These are phyloP conservation scores for Fragilaria radians DNA, from an alignment of 108 stramenopile genomes.

Conservation along the genomic window DNA sequence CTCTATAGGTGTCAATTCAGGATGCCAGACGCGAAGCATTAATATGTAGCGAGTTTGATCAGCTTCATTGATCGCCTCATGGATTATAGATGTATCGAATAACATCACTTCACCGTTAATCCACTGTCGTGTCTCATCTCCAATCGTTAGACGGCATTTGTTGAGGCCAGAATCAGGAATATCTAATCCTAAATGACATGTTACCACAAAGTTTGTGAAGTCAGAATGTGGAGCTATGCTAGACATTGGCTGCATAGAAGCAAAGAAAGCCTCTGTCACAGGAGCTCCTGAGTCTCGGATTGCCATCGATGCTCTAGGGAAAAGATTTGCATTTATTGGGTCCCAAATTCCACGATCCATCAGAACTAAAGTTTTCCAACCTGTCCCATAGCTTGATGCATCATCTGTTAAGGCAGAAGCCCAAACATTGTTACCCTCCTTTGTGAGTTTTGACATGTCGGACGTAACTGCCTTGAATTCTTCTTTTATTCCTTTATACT, in stretches of 20 bases:
- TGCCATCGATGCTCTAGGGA: constrained; percentile 71
- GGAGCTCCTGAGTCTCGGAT: constrained; percentile 65
- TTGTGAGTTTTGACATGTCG: constrained; percentile 35
- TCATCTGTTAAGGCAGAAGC: constrained; percentile 72
- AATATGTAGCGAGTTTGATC: constrained; percentile 80
- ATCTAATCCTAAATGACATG: constrained; percentile 79
- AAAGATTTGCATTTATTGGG: constrained; percentile 59
- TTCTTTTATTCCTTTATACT: constrained; percentile 54
- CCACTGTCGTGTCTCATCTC: constrained; percentile 79
- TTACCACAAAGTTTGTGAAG: constrained; percentile 90
- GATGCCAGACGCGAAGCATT: constrained; percentile 91
- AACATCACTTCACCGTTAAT: constrained; percentile 64
- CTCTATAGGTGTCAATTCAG: constrained; percentile 75
- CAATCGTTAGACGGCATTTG: constrained; percentile 71
- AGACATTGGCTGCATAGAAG: constrained; percentile 67
- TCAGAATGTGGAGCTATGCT: constrained; percentile 50
- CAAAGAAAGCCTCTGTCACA: constrained; percentile 87
- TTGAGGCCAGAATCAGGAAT: constrained; percentile 75
- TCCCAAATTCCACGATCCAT: constrained; percentile 93
- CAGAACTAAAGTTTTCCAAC: constrained; percentile 89
- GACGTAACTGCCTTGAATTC: constrained; percentile 64
- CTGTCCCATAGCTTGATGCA: constrained; percentile 59
- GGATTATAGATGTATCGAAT: constrained; percentile 86
- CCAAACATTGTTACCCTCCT: constrained; percentile 84
- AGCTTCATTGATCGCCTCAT: constrained; percentile 85